Conservation (phyloP, 2,329 filamentous ascomycete species). For the Plenodomus lindquistii region DNA sequence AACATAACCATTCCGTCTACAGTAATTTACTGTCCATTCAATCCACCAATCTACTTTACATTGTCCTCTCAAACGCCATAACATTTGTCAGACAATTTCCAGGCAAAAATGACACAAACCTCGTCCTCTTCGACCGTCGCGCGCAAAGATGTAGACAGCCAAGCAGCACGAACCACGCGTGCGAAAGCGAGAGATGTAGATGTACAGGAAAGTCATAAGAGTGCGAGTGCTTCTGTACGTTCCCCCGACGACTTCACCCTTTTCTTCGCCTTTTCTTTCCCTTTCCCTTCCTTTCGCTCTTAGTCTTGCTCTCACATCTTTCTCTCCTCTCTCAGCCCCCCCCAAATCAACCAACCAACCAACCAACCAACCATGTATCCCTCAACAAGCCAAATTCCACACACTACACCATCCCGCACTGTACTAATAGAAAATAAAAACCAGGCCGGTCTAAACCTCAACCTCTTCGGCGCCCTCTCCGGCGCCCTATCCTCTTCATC, state of each 20-base stretch:
- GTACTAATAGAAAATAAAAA: neutral
- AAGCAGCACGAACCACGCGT: conserved; percentile 1
- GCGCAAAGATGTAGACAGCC: conserved; percentile 21
- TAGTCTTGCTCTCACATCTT: neutral
- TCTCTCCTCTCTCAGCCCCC: neutral
- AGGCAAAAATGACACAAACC: neutral
- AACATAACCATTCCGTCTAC: no score
- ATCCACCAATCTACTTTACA: no score
- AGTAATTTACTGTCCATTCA: no score
- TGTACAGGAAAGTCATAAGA: conserved; percentile 35
- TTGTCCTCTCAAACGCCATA: neutral
- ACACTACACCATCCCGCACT: neutral
- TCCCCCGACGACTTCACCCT: no score
- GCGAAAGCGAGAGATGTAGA: conserved; percentile 20
- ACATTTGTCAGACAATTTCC: neutral
- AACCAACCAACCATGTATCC: no score
- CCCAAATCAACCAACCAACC: no score
- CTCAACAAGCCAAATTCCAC: neutral
- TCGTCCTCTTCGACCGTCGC: neutral
- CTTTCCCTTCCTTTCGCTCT: neutral
- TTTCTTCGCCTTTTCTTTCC: no score
- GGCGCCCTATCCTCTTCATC: conserved; percentile 35
- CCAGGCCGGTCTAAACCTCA: conserved; percentile 44
- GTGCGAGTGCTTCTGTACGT: conserved; percentile 37
- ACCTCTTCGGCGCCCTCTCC: conserved; percentile 41